Conservation (phyloP, 192 early-diverging fungal genomes). For the Oehlia diaphana region DNA sequence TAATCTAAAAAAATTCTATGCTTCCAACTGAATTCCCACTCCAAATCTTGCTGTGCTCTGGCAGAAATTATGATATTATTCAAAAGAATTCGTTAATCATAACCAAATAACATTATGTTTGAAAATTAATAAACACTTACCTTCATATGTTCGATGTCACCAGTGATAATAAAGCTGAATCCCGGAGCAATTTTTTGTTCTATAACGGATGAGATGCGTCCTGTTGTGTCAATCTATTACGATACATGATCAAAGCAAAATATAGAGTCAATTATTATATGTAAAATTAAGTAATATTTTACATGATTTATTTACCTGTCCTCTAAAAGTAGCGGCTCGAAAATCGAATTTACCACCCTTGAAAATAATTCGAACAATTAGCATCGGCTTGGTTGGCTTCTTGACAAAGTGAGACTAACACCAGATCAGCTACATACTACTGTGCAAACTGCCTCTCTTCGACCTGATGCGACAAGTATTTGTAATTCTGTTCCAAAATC, state of each 20-base stretch:
- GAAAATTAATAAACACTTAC: conserved; percentile 33
- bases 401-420: conserved; percentile 28
- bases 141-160: conserved; percentile 97
- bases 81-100: not conserved
- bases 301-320: conserved; percentile 48
- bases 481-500: conserved; percentile 93
- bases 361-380: conserved; percentile 30
- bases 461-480: conserved; percentile 63
- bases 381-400: conserved; percentile 24
- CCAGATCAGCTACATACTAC: conserved; percentile 45
- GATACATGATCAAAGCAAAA: not conserved
- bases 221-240: conserved; percentile 73
- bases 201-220: conserved; percentile 82
- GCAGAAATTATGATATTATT: not conserved
- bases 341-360: conserved; percentile 96
- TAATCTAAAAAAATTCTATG: conserved; percentile 16
- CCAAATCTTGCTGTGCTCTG: conserved; percentile 25
- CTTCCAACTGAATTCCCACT: conserved; percentile 24
- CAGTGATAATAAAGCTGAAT: conserved; percentile 84
- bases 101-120: not conserved
- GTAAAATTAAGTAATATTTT: not conserved
- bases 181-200: conserved; percentile 97
- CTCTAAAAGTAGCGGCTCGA: conserved; percentile 85
- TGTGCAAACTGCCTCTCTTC: conserved; percentile 88
- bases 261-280: not conserved